Base-by-base conservation (phyloP, 306 rosid species). In the Fagus sylvatica region DNA sequence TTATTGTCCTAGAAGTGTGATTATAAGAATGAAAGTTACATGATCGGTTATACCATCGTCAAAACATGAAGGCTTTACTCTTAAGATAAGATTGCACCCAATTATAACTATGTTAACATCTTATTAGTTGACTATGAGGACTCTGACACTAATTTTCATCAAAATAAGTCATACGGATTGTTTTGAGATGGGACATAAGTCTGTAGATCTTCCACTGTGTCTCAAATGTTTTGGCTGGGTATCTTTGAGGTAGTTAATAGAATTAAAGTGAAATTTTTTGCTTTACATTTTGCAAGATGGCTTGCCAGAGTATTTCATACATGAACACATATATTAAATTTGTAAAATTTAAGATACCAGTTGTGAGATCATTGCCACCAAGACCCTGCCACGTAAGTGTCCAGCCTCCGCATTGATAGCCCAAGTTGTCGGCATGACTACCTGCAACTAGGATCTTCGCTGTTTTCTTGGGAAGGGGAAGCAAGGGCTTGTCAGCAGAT, bases 331-430 rank as follows among this genome's bases (percentile, higher is more conserved):
- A 41, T 42, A 16, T 8, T 10, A 19, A 61, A 49, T 62, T 68
- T 49, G 48, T 46, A 3, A 40, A 15, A n/a, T 22, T 22, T 16
- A 71, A 66, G 92, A 68, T 87, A 92, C 98, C 98, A 1, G 30
- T 32, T 41, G 98, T 93, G 62, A 86, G 89, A 72, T 91, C 82
- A 56, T 90, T 93, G 80, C 93, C 97, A 48, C n/a, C 54, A 28
- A 83, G 90, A 8, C 99, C 99, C 82, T 93, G 98, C 99, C 99
- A 95, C 28, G 91, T 79, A 74, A 92, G 85, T n/a, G 99, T 93
- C 98, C 99, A 95, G 71, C 99, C 99, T 78, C 98, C 99, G 62
- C 99, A 95, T 80, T 95, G 99, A 75, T 84, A 60, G 74, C 98
- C 99, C 77, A 95, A 86, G 83, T 91, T 91, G 81, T 95, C 89